Evolutionary conservation across 2,329 filamentous ascomycete genomes (phyloP), one percentile per base, ranked within the genome.

Genomic region (Lasiodiplodia citricola): DNA sequence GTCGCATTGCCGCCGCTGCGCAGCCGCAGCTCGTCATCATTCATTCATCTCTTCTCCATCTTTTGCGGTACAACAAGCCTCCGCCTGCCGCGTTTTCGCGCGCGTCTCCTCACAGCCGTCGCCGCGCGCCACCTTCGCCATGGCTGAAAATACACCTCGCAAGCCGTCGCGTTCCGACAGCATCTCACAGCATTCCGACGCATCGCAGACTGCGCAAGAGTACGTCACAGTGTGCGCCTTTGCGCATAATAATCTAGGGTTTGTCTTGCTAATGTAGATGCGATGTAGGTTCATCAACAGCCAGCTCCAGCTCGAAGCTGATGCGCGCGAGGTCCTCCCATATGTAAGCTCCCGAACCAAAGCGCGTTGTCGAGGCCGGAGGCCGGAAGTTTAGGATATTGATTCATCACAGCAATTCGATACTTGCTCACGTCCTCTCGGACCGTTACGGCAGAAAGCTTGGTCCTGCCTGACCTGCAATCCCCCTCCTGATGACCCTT

Each of bases 401-500:
- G 66, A 76, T 69, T 52, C 55, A 38, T 25, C 2, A 18, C 72
- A 96, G 92, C 94, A 96, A 81, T 97, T 98, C 78, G 93, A 97
- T 74, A 90, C 90, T 57, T 99, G 96, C 82, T 98, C 96, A 58
- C 91, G 94, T 73, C 89, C 91, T n/a, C 89, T 98, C 35, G 96
- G 96, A 0, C 87, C 94, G 8, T 85, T 99, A 18, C 91, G 94
- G 66, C 96, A 99, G 80, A 92, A 87, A 56, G 87, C 98, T 23
- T 99, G 97, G 75, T 93, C 96, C 54, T 99, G 96, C 74, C 82
- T 98, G 56, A 98, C 95, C 13, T 99, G 96, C 84, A 96, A 94
- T 71, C 94, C 96, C 10, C 88, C 92, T 10, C 92, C 94, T 1
- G 75, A 84, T 2, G 86, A 87, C 55, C 77, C 86, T 1, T 83